phyloP scores from a whole-genome alignment of 129 eudicot genomes.

The Centella asiatica region DNA sequence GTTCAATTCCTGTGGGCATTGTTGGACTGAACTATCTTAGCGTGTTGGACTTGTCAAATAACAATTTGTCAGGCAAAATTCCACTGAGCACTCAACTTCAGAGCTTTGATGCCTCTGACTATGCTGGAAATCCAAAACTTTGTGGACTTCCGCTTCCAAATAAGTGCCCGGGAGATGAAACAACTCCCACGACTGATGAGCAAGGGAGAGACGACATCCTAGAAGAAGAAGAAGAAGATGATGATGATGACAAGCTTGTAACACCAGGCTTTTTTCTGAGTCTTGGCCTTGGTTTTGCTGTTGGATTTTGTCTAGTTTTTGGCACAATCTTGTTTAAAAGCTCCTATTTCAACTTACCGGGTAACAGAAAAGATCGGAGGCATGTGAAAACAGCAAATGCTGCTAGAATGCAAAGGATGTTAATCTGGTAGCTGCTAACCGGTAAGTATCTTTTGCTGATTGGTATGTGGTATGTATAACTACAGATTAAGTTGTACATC shows the following conservation, averaged over 20 bases:
- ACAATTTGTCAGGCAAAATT: constrained; percentile 9
- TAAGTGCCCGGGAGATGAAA: constrained; percentile 8
- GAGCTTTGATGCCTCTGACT: constrained; percentile 10
- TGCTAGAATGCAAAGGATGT: not conserved
- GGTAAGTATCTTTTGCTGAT: not conserved
- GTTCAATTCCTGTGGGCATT: constrained; percentile 17
- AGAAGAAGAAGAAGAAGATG: not conserved
- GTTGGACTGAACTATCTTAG: constrained; percentile 4
- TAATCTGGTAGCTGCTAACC: not conserved
- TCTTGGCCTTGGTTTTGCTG: not conserved
- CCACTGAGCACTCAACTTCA: constrained; percentile 17
- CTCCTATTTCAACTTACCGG: constrained; percentile 3
- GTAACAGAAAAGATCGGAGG: not conserved
- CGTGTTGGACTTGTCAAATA: constrained; percentile 14
- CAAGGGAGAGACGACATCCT: not conserved
- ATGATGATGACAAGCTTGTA: constrained; percentile 1
- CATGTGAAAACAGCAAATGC: not conserved
- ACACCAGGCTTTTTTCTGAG: constrained; percentile 7
- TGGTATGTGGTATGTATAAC: too few species aligned
- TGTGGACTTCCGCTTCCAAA: constrained; percentile 12
- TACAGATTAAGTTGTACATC: too few species aligned
- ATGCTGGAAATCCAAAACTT: not conserved
- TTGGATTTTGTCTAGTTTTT: constrained; percentile 11
- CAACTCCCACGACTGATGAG: not conserved
- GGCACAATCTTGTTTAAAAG: not conserved